These are phyloP conservation scores for Entelexis paramagnoliae DNA, from an alignment of 1,139 yeast species.

Conservation along the genomic window DNA sequence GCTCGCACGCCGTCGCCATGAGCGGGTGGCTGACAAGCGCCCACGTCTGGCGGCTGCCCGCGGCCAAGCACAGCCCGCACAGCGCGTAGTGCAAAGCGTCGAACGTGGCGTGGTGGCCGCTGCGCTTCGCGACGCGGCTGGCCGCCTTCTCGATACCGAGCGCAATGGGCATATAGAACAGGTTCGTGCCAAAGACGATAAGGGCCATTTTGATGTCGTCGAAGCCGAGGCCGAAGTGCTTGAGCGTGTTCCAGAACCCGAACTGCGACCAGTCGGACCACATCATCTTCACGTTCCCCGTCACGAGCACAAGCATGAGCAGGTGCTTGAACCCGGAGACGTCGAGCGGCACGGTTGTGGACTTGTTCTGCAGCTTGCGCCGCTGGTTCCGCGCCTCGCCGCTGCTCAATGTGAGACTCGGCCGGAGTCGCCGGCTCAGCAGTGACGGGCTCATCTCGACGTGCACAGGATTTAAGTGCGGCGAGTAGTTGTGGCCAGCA, in stretches of 20 bases:
- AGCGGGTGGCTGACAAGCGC: conserved; percentile 34
- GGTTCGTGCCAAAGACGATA: conserved; percentile 29
- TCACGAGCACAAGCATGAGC: conserved; percentile 33
- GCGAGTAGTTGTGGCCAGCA: conserved; percentile 7
- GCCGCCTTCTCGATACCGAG: conserved; percentile 32
- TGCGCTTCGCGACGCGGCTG: neutral
- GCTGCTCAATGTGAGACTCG: conserved; percentile 10
- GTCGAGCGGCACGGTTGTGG: conserved; percentile 17
- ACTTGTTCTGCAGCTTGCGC: conserved; percentile 15
- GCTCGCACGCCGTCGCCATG: conserved; percentile 37
- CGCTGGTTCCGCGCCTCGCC: conserved; percentile 17
- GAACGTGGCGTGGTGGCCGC: conserved; percentile 16
- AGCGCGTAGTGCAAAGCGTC: conserved; percentile 32
- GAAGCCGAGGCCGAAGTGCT: conserved; percentile 30
- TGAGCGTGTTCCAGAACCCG: conserved; percentile 31
- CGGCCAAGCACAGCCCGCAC: conserved; percentile 28
- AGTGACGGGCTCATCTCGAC: conserved; percentile 15
- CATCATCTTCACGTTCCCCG: conserved; percentile 35
- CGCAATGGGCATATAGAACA: conserved; percentile 33
- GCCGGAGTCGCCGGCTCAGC: conserved; percentile 16
- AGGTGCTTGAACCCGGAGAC: conserved; percentile 36
- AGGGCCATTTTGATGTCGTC: conserved; percentile 28
- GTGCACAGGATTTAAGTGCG: conserved; percentile 21
- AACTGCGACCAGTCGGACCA: conserved; percentile 33
- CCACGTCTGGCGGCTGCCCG: conserved; percentile 33